A percentile compares a stretch with the other conserved stretches of the same genome.
phyloP scores from a whole-genome alignment of 345 rosid genomes.

The Erysimum cheiranthoides region DNA sequence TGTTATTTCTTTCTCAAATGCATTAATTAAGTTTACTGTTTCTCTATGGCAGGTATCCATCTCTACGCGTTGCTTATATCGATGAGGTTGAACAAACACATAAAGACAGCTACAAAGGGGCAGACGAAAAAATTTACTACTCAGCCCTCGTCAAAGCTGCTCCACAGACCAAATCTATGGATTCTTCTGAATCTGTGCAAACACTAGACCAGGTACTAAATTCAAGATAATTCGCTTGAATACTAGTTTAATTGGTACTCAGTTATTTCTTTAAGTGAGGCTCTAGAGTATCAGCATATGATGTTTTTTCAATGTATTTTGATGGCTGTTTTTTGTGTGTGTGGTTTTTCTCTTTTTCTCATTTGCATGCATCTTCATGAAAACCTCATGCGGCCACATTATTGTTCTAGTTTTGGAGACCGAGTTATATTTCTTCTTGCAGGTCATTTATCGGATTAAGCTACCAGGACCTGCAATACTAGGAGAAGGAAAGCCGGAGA shows the following conservation, averaged over 20 bases:
- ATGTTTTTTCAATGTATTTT: background rate
- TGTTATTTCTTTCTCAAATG: conserved; percentile 15
- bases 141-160: conserved; percentile 77
- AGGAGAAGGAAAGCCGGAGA: conserved; percentile 73
- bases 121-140: conserved; percentile 59
- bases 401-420: conserved; percentile 19
- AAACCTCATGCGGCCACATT: background rate
- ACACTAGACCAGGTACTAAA: conserved; percentile 69
- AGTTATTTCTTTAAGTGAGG: background rate
- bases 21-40: conserved; percentile 5
- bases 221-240: conserved; percentile 14
- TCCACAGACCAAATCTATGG: conserved; percentile 62
- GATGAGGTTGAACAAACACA: conserved; percentile 78
- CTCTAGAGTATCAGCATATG: background rate
- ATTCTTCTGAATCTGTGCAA: conserved; percentile 74
- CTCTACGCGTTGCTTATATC: conserved; percentile 78
- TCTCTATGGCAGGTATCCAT: conserved; percentile 60
- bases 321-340: background rate
- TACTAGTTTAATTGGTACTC: background rate
- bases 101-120: conserved; percentile 57
- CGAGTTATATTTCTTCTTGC: conserved; percentile 25
- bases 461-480: conserved; percentile 66
- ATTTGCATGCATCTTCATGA: background rate
- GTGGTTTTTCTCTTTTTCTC: background rate
- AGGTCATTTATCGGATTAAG: conserved; percentile 63